A percentile compares a stretch with the other conserved stretches of the same genome.
These are phyloP conservation scores for Dryas octopetala DNA, from an alignment of 306 rosid species.

Conservation along the genomic window DNA sequence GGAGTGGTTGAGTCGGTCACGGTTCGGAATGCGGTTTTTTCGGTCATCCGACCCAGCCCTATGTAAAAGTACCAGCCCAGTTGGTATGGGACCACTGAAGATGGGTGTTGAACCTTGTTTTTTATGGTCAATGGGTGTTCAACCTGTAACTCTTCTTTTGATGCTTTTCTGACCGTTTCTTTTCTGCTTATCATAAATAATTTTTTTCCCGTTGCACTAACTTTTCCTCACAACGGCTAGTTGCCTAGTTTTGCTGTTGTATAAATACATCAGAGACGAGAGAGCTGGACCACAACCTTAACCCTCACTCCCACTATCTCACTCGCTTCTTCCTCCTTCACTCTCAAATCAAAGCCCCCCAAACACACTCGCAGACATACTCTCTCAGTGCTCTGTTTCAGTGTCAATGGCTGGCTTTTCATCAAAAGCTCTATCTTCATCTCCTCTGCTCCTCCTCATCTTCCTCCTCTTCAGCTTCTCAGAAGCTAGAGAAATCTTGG, in stretches of 20 bases:
- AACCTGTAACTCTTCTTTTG: background rate
- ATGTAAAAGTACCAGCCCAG: no score
- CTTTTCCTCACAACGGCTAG: constrained; percentile 68
- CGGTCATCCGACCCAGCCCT: no score
- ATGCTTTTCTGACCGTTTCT: constrained; percentile 8
- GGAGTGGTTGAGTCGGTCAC: no score
- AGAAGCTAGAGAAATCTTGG: constrained; percentile 59
- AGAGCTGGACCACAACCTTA: background rate
- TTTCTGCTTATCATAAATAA: background rate
- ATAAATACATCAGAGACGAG: constrained; percentile 34
- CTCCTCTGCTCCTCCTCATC: constrained; percentile 31
- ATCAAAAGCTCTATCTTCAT: constrained; percentile 29
- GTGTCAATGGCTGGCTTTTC: constrained; percentile 45
- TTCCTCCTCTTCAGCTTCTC: constrained; percentile 50
- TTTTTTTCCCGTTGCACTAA: background rate
- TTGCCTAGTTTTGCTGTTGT: constrained; percentile 60
- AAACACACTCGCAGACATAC: background rate
- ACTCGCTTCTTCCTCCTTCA: background rate
- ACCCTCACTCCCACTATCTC: background rate
- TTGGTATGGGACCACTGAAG: no score
- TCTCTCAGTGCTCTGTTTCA: background rate
- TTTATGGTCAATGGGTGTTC: no score
- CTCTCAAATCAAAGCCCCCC: background rate
- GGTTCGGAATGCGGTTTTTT: no score
- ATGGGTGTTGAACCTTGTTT: no score